Base-by-base conservation (phyloP, 495 filamentous ascomycete genomes). In the Penicillium lividum region DNA sequence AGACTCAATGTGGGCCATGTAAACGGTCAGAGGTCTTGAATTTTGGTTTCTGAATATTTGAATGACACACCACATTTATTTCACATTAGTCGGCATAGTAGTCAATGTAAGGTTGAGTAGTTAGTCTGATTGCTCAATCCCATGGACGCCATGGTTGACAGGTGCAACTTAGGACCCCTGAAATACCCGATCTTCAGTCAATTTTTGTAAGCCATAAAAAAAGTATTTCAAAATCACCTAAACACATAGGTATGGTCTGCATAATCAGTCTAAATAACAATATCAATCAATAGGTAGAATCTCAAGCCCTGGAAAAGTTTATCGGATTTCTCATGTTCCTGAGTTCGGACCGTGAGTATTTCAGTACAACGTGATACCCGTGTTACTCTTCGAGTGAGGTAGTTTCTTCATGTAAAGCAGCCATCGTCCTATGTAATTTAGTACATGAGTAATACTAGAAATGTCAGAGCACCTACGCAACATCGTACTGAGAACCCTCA, bases 401-500 rank as follows among this genome's bases (percentile, higher is more conserved):
- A 9, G 42, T 44, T 7, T 44, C 42, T 3, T 44, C n/a, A 2
- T 44, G 42, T 7, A 44, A n/a, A 16, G 5, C n/a, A 44, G 42
- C 42, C 42, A 44, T 44, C 15, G 18, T 22, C 7, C 42, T 44
- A 7, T 3, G 18, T 9, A 6, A 15, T 7, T 44, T 9, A 44
- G 42, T 16, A 44, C 18, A 44, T 44, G 7, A n/a, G 6, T 44
- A 44, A 16, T n/a, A 44, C 4, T 16, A 6, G 5, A 16, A 16
- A 18, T 0, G 18, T 15, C 5, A 15, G 27, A 29, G 1, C 18
- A 47, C 45, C 29, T 29, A 53, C 33, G 36, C 34, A 2, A 9
- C 38, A 43, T 36, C 3, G 22, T 42, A 38, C 25, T 15, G 38
- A 30, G 34, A 8, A 75, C 74, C 58, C 36, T 30, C 25, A 46